Evolutionary conservation across 75 land plant genomes (phyloP), one percentile per base, ranked within the genome.

Genomic region (Isoetes taiwanensis): DNA sequence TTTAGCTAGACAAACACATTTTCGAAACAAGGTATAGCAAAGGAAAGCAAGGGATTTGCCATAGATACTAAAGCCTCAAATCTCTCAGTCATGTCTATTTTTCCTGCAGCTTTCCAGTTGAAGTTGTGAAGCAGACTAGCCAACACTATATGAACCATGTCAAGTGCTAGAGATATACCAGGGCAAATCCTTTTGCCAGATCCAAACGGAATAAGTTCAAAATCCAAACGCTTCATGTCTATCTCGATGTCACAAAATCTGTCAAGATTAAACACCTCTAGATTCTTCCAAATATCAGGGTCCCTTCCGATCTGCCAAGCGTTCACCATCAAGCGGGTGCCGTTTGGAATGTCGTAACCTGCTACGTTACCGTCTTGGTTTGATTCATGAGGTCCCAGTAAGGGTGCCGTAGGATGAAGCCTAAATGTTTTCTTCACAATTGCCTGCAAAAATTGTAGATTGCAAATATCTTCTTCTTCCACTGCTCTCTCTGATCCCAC

Each of bases 361-460:
- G 21, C 67, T 12, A 80, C 46, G 1, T 54, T 55, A 57, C 62
- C 53, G 42, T 68, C 69, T 11, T 72, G 56, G 0, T 64, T 35
- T 5, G 74, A 60, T 5, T 68, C 32, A 40, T 70, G 67, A 0
- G 80, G 84, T 0, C 68, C 69, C 12, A 84, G 67, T 64, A 80
- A 34, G 14, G 80, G 84, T 1, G 70, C 81, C 31, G 68, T 76
- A 0, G 84, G 81, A 68, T 80, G 88, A 17, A 80, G 35, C 12
- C 88, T 30, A 76, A 84, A 30, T 6, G 48, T 41, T 31, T 59
- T 48, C 10, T 59, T 59, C 21, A 39, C 30, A n/a, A 59, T 28
- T 0, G 61, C 61, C 6, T 59, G 52, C 5, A 62, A 46, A 28
- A 52, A 62, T 14, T 29, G 12, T 2, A 62, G 54, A 14, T 42